A percentile compares a stretch with the other conserved stretches of the same genome.
These are phyloP conservation scores for Raddia guianensis DNA, from an alignment of 176 grass and related monocot species.

Conservation along the genomic window DNA sequence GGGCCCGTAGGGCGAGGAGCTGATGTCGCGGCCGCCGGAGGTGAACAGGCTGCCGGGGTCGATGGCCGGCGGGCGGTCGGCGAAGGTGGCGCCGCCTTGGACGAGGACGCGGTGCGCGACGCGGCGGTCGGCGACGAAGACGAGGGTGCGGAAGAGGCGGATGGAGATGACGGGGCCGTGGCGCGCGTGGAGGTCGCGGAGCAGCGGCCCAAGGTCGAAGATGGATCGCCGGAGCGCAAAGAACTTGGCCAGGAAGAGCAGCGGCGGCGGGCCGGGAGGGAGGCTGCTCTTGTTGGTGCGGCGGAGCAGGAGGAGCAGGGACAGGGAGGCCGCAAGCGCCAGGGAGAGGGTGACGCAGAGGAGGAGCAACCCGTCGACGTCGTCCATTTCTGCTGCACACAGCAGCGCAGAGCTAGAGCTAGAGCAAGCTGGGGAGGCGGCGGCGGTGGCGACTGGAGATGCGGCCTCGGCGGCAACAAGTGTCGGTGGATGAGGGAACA, in stretches of 20 bases:
- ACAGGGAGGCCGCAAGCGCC: background rate
- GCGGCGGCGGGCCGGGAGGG: constrained; percentile 48
- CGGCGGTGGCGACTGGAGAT: too few relatives aligned
- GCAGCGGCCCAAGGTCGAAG: constrained; percentile 33
- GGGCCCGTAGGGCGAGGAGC: constrained; percentile 41
- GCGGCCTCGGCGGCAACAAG: too few relatives aligned
- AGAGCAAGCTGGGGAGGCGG: too few relatives aligned
- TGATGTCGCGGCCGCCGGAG: constrained; percentile 43
- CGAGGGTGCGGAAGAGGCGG: constrained; percentile 41
- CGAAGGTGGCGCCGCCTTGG: constrained; percentile 48
- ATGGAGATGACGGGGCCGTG: constrained; percentile 51
- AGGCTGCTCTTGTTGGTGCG: background rate
- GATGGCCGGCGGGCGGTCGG: constrained; percentile 34
- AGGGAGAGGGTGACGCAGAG: background rate
- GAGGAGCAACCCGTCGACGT: background rate
- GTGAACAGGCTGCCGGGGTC: constrained; percentile 10
- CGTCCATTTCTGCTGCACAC: background rate
- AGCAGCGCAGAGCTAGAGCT: background rate
- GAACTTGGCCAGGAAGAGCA: constrained; percentile 41
- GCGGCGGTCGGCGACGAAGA: constrained; percentile 58
- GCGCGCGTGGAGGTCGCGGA: constrained; percentile 40
- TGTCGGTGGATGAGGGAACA: too few relatives aligned
- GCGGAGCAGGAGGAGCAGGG: background rate
- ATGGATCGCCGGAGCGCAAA: constrained; percentile 34
- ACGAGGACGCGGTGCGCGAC: constrained; percentile 53